Evolutionary conservation across 768 basidiomycete species (phyloP).

Genomic region (Leccinellum luteum): DNA sequence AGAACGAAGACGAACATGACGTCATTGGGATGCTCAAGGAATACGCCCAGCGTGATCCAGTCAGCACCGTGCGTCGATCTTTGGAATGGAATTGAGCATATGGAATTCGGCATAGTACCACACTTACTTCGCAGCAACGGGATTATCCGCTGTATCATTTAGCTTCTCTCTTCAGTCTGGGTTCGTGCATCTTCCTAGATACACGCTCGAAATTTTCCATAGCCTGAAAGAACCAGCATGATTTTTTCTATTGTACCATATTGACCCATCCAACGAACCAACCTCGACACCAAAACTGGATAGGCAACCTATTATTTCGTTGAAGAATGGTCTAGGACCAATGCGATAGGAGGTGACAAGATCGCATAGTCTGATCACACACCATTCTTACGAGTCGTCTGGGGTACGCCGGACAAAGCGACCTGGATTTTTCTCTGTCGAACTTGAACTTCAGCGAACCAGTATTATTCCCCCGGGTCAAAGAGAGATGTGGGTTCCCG

Average conservation of each 20-base stretch:
- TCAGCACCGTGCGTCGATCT: neutral
- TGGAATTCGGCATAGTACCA: neutral
- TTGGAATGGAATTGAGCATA: conserved; percentile 3
- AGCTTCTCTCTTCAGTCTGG: no score
- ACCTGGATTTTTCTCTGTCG: neutral
- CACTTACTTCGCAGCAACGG: neutral
- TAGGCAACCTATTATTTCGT: neutral
- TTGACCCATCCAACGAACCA: neutral
- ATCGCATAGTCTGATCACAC: neutral
- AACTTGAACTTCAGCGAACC: neutral
- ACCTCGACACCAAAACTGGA: neutral
- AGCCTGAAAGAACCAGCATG: no score
- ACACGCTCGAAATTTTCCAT: no score
- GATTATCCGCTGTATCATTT: neutral
- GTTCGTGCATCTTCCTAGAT: no score
- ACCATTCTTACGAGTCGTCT: neutral
- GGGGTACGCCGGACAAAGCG: neutral
- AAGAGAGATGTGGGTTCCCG: neutral
- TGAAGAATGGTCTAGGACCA: neutral
- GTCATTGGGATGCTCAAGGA: conserved; percentile 12
- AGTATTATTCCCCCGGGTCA: neutral
- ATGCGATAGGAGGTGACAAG: no score
- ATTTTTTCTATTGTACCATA: neutral
- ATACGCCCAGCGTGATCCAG: neutral
- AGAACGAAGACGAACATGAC: conserved; percentile 15